These are phyloP conservation scores for Triadica sebifera DNA, from an alignment of 345 rosid species.

Conservation along the genomic window DNA sequence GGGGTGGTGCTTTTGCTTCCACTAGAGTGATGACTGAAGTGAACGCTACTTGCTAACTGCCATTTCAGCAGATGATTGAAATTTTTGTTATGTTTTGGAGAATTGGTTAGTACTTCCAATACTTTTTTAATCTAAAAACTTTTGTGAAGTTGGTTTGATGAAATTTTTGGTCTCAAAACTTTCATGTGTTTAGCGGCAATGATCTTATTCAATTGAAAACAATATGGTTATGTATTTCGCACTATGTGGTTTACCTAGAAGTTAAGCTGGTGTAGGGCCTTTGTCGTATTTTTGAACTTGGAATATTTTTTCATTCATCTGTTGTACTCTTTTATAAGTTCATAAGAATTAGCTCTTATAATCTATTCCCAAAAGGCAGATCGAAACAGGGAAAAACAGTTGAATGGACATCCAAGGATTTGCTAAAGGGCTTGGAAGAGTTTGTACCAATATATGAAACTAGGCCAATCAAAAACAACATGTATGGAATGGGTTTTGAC, in stretches of 20 bases:
- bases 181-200: neutral
- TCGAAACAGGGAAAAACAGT: constrained; percentile 96
- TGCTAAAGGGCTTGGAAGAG: constrained; percentile 83
- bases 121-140: too few species aligned
- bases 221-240: too few species aligned
- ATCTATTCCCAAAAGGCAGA: constrained; percentile 80
- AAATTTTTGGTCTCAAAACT: neutral
- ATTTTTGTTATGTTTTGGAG: too few species aligned
- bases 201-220: neutral
- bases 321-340: too few species aligned
- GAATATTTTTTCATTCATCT: too few species aligned
- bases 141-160: neutral
- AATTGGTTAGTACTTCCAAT: too few species aligned
- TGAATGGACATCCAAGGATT: constrained; percentile 93
- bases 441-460: constrained; percentile 90
- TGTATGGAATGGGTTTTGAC: constrained; percentile 98
- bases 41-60: constrained; percentile 1
- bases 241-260: too few species aligned
- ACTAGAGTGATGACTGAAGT: neutral
- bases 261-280: neutral
- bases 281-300: too few species aligned
- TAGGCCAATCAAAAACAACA: constrained; percentile 89
- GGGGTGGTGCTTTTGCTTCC: too few species aligned
- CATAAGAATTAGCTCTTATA: constrained; percentile 20
- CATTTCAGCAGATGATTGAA: neutral